Percentiles rank a stretch among this genome's conserved stretches.
Conservation (phyloP, 345 rosid genomes). For the Aquilaria sinensis region DNA sequence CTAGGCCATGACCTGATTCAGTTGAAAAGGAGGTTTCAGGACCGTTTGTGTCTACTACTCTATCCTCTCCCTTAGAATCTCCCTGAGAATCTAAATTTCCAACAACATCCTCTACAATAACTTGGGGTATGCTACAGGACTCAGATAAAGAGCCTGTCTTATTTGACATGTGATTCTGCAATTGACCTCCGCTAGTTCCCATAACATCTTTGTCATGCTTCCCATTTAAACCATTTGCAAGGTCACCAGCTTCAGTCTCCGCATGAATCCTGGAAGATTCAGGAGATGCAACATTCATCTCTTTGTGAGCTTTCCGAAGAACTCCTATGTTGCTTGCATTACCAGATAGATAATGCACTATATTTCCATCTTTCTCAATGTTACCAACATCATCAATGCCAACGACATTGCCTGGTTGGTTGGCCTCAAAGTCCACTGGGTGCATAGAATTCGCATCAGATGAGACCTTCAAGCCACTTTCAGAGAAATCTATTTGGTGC, state of each 20-base stretch:
- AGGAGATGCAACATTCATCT: conserved; percentile 10
- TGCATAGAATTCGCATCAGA: conserved; percentile 19
- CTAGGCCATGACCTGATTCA: conserved; percentile 23
- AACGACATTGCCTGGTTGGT: conserved; percentile 3
- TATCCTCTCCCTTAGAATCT: conserved; percentile 31
- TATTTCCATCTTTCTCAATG: conserved; percentile 15
- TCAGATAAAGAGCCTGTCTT: conserved; percentile 15
- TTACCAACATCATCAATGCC: conserved; percentile 17
- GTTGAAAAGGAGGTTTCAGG: conserved; percentile 22
- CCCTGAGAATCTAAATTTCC: conserved; percentile 22
- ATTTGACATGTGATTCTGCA: conserved; percentile 15
- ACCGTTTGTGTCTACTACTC: conserved; percentile 18
- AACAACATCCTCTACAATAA: conserved; percentile 9
- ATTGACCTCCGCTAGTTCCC: conserved; percentile 14
- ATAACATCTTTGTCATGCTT: conserved; percentile 5
- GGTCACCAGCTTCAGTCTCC: conserved; percentile 10
- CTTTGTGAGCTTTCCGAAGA: neutral
- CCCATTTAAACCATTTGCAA: conserved; percentile 13
- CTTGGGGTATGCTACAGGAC: conserved; percentile 10
- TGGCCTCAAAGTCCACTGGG: conserved; percentile 5
- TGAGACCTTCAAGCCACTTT: conserved; percentile 9
- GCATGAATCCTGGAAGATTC: conserved; percentile 13
- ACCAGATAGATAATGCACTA: conserved; percentile 18
- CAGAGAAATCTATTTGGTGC: conserved; percentile 10
- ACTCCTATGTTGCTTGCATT: conserved; percentile 6